Base-by-base conservation (phyloP, 2,329 filamentous ascomycete species). In the Atkinsonella hypoxylon region DNA sequence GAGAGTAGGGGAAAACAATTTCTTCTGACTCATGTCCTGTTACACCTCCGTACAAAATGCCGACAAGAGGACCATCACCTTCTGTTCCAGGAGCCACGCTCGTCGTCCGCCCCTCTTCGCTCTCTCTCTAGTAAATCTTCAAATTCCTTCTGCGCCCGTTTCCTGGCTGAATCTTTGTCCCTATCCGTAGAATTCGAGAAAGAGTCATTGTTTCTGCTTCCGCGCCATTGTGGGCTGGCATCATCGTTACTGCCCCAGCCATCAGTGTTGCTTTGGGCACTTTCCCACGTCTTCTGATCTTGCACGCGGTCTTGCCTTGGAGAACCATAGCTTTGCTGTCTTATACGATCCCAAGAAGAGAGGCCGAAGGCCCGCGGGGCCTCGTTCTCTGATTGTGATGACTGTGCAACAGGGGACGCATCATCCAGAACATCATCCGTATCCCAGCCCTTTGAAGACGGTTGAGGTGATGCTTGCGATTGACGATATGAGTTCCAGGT, bases 71-170 rank as follows among this genome's bases (percentile, higher is more conserved):
- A 38, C 36, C 10, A 22, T 45, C 56, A 61, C 36, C 49, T 57
- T 36, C 54, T 56, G 26, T 58, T 48, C 61, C 62, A 67, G 4
- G 60, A 53, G 4, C 49, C 54, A 36, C 48, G 53, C 26, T 59
- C 59, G 47, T 66, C 62, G 4, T 64, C 62, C 4, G 49, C 52
- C 20, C 62, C 64, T 15, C 53, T 59, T 20, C 70, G 63, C 52
- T 77, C 75, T 13, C 65, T 62, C 41, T 77, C 74, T 2, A 77
- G 51, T 51, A 77, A 62, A 18, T 63, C 64, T 52, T 78, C 75
- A 55, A 77, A 78, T 31, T 78, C 73, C 52, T 64, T 68, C 52
- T 78, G 75, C 6, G 75, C 73, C 54, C 73, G 67, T 9, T 67
- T 66, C 58, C 69, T 75, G 42, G 66, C 67, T 15, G 62, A 58